phyloP scores from a whole-genome alignment of 2,329 filamentous ascomycete genomes.

The Aureobasidium uvarum region DNA sequence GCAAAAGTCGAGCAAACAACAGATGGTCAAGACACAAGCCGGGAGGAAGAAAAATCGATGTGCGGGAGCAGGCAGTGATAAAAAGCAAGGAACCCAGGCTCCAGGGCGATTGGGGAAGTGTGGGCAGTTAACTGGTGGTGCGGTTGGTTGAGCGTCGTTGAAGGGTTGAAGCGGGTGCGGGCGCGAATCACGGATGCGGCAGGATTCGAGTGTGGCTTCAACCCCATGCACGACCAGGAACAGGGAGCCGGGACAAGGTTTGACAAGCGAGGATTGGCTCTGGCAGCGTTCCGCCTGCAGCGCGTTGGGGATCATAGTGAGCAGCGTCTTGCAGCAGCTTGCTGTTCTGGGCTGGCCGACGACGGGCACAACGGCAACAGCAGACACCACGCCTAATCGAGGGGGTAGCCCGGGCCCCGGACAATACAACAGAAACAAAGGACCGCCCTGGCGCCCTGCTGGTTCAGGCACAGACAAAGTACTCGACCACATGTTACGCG shows the following conservation, averaged over 20 bases:
- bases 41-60: conserved; percentile 13
- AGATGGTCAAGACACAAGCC: conserved; percentile 15
- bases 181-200: conserved; percentile 28
- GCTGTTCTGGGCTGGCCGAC: conserved; percentile 25
- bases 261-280: conserved; percentile 28
- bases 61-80: conserved; percentile 25
- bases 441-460: conserved; percentile 9
- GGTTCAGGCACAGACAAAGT: conserved; percentile 21
- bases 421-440: conserved; percentile 26
- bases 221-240: conserved; percentile 28
- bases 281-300: conserved; percentile 24
- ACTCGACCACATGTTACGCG: conserved; percentile 19
- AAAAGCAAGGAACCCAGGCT: conserved; percentile 28
- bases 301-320: conserved; percentile 26
- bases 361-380: conserved; percentile 26
- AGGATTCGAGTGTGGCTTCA: conserved; percentile 26
- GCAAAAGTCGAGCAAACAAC: conserved; percentile 32
- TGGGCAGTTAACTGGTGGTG: conserved; percentile 25
- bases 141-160: conserved; percentile 26
- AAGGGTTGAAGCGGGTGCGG: conserved; percentile 28
- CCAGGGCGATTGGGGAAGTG: conserved; percentile 26
- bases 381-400: conserved; percentile 23
- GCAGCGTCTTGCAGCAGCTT: conserved; percentile 20
- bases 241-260: conserved; percentile 27
- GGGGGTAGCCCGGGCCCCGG: conserved; percentile 20